Base-by-base conservation (phyloP, 495 filamentous ascomycete species). In the Neurospora intermedia region DNA sequence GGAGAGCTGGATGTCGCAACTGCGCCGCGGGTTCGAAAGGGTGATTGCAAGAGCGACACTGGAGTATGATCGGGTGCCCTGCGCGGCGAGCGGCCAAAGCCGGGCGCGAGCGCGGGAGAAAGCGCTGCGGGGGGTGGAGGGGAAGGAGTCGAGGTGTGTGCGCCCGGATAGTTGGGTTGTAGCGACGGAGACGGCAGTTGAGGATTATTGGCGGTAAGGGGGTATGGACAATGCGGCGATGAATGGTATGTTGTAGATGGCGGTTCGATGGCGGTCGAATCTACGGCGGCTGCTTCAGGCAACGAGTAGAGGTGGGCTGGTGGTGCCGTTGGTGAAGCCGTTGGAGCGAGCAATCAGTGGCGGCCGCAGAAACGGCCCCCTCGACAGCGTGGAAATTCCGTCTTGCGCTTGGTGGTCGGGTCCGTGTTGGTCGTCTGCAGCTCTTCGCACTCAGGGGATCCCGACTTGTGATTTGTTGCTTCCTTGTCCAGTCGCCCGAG, bases 1-100 rank as follows among this genome's bases (percentile, higher is more conserved):
- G 73, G 48, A 45, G 76, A 69, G 43, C 75, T 39, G 70, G 69
- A 66, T 4, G 73, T 23, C 15, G 72, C 73, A 62, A 76, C 75
- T 73, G 77, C 78, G 48, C 77, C 76, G 74, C 81, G 81, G 76
- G 78, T 84, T 73, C 83, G 85, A 73, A 88, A 85, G 70, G 85
- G 84, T 27, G 84, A 81, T 71, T 80, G 80, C 48, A 80, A 76
- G 71, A 81, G 78, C 66, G 74, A 77, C 72, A 81, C 77, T 43
- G 76, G 78, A 48, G 80, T 75, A 70, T 75, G 80, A 74, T 77
- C 81, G 72, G 81, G 74, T 71, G 81, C 83, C 76, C 81, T 83
- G 75, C 82, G 82, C 78, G 82, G 77, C 70, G 77, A 75, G 46
- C 69, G 42, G 74, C 71, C 69, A 71, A 62, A 62, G 69, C 39